Evolutionary conservation across 2,329 filamentous ascomycete genomes (phyloP).

Genomic region (Ilyonectria robusta): DNA sequence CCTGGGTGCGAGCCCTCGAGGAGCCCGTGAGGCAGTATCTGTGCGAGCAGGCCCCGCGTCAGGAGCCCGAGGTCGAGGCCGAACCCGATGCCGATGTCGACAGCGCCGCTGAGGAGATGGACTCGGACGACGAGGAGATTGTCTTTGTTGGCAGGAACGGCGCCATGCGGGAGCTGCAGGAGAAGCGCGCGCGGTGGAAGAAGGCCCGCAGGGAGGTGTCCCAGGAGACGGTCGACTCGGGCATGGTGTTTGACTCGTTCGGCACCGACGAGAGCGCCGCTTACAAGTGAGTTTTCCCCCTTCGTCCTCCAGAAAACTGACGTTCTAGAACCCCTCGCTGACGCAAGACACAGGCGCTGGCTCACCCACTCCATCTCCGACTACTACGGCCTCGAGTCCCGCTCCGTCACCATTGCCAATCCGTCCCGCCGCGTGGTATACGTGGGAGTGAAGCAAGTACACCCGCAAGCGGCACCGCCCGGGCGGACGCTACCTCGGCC

Average conservation of each 20-base stretch:
- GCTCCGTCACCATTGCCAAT: slow-evolving; percentile 80
- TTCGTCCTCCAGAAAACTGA: neutral
- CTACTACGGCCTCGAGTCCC: slow-evolving; percentile 92
- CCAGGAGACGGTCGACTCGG: slow-evolving; percentile 72
- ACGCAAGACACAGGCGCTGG: slow-evolving; percentile 77
- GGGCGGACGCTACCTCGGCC: slow-evolving; percentile 68
- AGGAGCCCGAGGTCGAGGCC: slow-evolving; percentile 30
- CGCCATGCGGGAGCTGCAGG: slow-evolving; percentile 62
- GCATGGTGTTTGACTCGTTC: slow-evolving; percentile 84
- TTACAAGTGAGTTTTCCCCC: slow-evolving; percentile 77
- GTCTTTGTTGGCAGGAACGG: slow-evolving; percentile 86
- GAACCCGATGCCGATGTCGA: slow-evolving; percentile 33
- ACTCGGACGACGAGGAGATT: slow-evolving; percentile 83
- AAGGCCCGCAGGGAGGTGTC: slow-evolving; percentile 66
- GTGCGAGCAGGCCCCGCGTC: slow-evolving; percentile 59
- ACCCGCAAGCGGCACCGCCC: slow-evolving; percentile 44
- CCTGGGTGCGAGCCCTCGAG: slow-evolving; percentile 87
- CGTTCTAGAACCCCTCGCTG: slow-evolving; percentile 5
- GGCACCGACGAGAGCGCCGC: slow-evolving; percentile 82
- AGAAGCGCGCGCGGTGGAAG: slow-evolving; percentile 60
- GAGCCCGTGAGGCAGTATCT: slow-evolving; percentile 86
- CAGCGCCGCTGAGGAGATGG: slow-evolving; percentile 58
- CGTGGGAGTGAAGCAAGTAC: slow-evolving; percentile 76
- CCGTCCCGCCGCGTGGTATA: slow-evolving; percentile 86
- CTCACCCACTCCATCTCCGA: slow-evolving; percentile 91